Evolutionary conservation across 225 moss, liverwort and hornwort species (phyloP).

Genomic region (Marchantia paleacea): DNA sequence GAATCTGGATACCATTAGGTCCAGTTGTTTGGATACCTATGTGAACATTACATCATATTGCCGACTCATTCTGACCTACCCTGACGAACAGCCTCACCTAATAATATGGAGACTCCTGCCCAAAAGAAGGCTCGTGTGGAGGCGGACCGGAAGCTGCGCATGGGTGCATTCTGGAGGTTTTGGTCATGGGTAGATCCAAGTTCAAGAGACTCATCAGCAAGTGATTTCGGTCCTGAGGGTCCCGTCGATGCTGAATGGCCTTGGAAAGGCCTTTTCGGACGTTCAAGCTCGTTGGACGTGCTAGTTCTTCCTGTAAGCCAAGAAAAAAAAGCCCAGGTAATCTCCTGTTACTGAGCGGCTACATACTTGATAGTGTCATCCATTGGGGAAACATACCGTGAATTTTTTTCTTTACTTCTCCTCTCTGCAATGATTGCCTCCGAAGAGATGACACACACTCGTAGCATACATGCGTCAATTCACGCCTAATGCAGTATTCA

Average conservation of each 20-base stretch:
- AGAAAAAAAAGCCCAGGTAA: constrained; percentile 54
- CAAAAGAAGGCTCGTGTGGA: constrained; percentile 75
- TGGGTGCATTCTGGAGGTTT: constrained; percentile 83
- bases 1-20: neutral
- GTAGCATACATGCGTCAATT: too few relatives aligned
- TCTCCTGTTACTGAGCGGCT: neutral
- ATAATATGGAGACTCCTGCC: constrained; percentile 62
- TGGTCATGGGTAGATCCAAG: constrained; percentile 84
- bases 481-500: too few relatives aligned
- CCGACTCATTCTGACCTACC: neutral
- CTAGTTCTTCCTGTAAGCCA: constrained; percentile 58
- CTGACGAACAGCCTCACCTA: constrained; percentile 27
- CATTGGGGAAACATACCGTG: neutral
- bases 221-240: neutral
- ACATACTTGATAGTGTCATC: neutral
- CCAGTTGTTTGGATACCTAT: neutral
- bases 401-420: neutral
- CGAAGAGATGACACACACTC: neutral
- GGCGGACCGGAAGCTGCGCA: constrained; percentile 73
- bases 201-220: constrained; percentile 32
- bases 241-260: constrained; percentile 42
- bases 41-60: neutral
- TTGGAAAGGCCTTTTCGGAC: constrained; percentile 90
- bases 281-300: constrained; percentile 74
- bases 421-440: neutral